A percentile compares a stretch with the other conserved stretches of the same genome.
Conservation (phyloP, 441 rosid species). For the Arabidopsis lyrata region DNA sequence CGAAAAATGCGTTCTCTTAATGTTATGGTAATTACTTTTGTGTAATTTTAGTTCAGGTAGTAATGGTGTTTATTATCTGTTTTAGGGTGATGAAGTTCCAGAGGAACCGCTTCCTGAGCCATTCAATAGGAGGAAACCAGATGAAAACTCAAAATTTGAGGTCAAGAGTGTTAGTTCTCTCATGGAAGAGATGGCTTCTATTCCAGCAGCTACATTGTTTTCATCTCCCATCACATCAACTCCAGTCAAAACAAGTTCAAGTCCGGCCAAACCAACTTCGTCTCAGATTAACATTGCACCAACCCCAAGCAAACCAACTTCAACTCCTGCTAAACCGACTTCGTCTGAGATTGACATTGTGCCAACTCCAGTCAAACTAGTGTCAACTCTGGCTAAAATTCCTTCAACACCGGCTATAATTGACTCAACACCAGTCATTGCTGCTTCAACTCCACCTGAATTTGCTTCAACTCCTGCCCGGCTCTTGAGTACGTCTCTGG, state of each 20-base stretch:
- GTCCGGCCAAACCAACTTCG: slow-evolving; percentile 43
- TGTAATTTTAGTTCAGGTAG: neutral
- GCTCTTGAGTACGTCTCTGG: slow-evolving; percentile 56
- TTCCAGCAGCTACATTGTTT: slow-evolving; percentile 52
- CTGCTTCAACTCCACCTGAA: slow-evolving; percentile 69
- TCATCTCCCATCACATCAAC: slow-evolving; percentile 52
- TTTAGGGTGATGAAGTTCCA: slow-evolving; percentile 82
- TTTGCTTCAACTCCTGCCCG: slow-evolving; percentile 62
- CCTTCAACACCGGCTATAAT: slow-evolving; percentile 64
- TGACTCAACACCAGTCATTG: slow-evolving; percentile 49
- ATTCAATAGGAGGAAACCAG: slow-evolving; percentile 50
- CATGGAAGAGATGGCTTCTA: slow-evolving; percentile 36
- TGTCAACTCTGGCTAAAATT: slow-evolving; percentile 43
- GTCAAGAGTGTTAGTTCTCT: slow-evolving; percentile 25
- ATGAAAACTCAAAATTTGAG: slow-evolving; percentile 22
- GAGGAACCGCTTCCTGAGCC: slow-evolving; percentile 77
- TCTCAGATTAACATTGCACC: slow-evolving; percentile 54
- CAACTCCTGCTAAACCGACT: slow-evolving; percentile 25
- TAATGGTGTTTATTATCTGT: slow-evolving; percentile 18
- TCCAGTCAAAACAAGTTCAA: slow-evolving; percentile 60
- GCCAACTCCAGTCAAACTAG: slow-evolving; percentile 71
- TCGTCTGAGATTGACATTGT: neutral
- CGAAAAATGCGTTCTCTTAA: neutral
- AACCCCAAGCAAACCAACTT: slow-evolving; percentile 59
- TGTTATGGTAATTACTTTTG: neutral